Base-by-base conservation (phyloP, 441 rosid species). In the Raphanus hybrid region DNA sequence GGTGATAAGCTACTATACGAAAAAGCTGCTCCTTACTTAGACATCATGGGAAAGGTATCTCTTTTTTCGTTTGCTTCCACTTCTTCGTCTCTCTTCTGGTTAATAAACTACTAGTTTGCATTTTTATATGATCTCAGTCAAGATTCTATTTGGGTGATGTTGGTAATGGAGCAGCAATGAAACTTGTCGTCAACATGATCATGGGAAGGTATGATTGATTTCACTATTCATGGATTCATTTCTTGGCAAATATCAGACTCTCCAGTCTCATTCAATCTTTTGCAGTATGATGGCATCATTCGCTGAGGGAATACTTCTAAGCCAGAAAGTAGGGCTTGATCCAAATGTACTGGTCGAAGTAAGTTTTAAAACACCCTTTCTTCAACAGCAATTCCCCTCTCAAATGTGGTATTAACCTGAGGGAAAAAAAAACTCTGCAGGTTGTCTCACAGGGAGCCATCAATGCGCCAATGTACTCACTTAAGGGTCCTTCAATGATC, bases 101-200 rank as follows among this genome's bases (percentile, higher is more conserved):
- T 23, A 48, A n/a, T 11, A 70, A 65, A 66, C 65, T 14, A 64
- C 78, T 39, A 73, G 32, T 73, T 55, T 74, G 64, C 50, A 20
- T 29, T 29, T 78, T 41, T 35, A 45, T 81, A 65, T 79, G 67
- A 60, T 70, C 81, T 6, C 92, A 94, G 98, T 92, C 98, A 76
- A 92, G 87, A 74, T 94, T 94, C 84, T 92, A 87, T 83, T 90
- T 94, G 57, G 98, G 97, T 8, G 90, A 91, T 43, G 92, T 92
- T 43, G 98, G 98, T 75, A 92, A 94, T 59, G 98, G 98, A 74
- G 98, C 97, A 66, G 94, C 97, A 45, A 94, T 94, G 98, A 94
- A 94, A 81, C 97, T 94, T 61, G 89, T 92, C 1, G 97, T 94
- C 85, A 94, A 94, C 84, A 92, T 94, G 98, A 89, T 94, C 82